Evolutionary conservation across 2,329 filamentous ascomycete species (phyloP).

Genomic region (Scedosporium dehoogii): DNA sequence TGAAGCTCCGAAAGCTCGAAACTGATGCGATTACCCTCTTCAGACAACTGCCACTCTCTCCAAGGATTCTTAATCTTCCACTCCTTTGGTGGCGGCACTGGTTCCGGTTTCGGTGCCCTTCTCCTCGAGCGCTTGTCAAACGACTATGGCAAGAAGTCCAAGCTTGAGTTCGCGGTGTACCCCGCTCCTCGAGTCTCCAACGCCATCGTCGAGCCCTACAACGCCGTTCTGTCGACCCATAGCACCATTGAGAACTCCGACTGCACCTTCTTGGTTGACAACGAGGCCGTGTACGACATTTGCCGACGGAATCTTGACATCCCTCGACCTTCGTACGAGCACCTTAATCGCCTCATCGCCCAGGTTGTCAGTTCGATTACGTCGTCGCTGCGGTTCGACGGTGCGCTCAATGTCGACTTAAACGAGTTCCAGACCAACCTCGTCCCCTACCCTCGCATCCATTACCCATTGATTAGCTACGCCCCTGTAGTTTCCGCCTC

Average conservation of each 20-base stretch:
- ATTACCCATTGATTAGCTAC: constrained; percentile 66
- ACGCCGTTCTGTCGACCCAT: constrained; percentile 63
- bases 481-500: constrained; percentile 60
- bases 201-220: constrained; percentile 65
- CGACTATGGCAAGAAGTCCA: constrained; percentile 68
- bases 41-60: constrained; percentile 63
- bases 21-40: not conserved
- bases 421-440: constrained; percentile 74
- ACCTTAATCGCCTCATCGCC: constrained; percentile 63
- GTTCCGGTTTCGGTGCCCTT: constrained; percentile 63
- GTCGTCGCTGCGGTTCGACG: constrained; percentile 61
- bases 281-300: constrained; percentile 67
- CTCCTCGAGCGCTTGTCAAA: constrained; percentile 63
- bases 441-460: constrained; percentile 64
- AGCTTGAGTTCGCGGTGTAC: constrained; percentile 67
- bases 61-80: constrained; percentile 69
- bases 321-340: constrained; percentile 57
- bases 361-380: constrained; percentile 69
- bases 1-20: not conserved
- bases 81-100: constrained; percentile 64
- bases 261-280: constrained; percentile 68
- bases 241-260: constrained; percentile 71
- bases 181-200: constrained; percentile 61
- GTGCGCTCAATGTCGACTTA: constrained; percentile 63
- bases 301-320: constrained; percentile 64